phyloP scores from a whole-genome alignment of 2,329 filamentous ascomycete species.

The Hortaea werneckii region DNA sequence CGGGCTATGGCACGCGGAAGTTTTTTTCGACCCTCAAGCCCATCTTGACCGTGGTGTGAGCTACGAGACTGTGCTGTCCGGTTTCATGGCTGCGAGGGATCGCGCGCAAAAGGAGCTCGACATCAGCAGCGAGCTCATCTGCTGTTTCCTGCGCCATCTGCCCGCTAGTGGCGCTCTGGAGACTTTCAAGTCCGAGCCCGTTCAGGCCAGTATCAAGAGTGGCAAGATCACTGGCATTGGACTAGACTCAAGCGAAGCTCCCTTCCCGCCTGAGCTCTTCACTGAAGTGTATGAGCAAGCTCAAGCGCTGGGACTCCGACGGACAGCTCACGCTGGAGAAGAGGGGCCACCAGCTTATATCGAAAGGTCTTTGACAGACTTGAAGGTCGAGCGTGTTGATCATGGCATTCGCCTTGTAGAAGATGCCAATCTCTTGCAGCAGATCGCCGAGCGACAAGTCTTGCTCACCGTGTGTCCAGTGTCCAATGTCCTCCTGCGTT shows the following conservation, averaged over 20 bases:
- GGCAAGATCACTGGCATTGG: slow-evolving; percentile 54
- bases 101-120: slow-evolving; percentile 54
- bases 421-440: slow-evolving; percentile 47
- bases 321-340: slow-evolving; percentile 69
- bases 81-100: slow-evolving; percentile 50
- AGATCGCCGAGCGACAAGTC: slow-evolving; percentile 47
- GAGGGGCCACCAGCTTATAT: slow-evolving; percentile 63
- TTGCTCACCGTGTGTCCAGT: slow-evolving; percentile 64
- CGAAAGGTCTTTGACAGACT: slow-evolving; percentile 48
- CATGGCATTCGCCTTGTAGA: slow-evolving; percentile 60
- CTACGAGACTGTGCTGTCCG: slow-evolving; percentile 54
- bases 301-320: slow-evolving; percentile 41
- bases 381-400: slow-evolving; percentile 59
- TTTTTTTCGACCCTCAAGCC: slow-evolving; percentile 75
- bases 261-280: slow-evolving; percentile 45
- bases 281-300: slow-evolving; percentile 50
- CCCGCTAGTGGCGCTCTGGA: slow-evolving; percentile 47
- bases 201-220: slow-evolving; percentile 35
- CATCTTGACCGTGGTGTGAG: slow-evolving; percentile 43
- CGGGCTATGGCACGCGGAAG: slow-evolving; percentile 61
- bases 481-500: slow-evolving; percentile 58
- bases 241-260: slow-evolving; percentile 51
- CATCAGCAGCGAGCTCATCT: slow-evolving; percentile 56
- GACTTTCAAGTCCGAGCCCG: slow-evolving; percentile 34
- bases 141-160: slow-evolving; percentile 63